Base-by-base conservation (phyloP, 768 basidiomycete genomes). In the Clavaria fumosa region DNA sequence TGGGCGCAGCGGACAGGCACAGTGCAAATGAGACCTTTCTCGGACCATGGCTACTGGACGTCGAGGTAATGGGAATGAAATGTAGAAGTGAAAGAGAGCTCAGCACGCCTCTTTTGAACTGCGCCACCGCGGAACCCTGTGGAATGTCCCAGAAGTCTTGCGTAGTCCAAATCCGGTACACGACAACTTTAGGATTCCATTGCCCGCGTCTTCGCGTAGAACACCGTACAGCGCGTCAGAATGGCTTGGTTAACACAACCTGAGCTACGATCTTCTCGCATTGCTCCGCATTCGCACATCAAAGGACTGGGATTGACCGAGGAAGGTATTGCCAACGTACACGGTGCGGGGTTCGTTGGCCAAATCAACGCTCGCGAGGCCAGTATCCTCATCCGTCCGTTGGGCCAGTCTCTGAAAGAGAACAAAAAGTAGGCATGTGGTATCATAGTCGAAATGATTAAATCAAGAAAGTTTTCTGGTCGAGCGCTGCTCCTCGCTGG, bases 231-330 rank as follows among this genome's bases (percentile, higher is more conserved):
- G n/a, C n/a, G n/a, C n/a, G n/a, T n/a, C n/a, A n/a, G n/a, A n/a
- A n/a, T n/a, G n/a, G n/a, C n/a, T n/a, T n/a, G n/a, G n/a, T n/a
- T n/a, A n/a, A n/a, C n/a, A n/a, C n/a, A n/a, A n/a, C n/a, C n/a
- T n/a, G n/a, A n/a, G n/a, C n/a, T n/a, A 9, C 69, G 80, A 17
- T 74, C 82, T 0, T 81, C 82, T 21, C 73, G 83, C 24, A 84
- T 89, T 31, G 83, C 85, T 1, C 77, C 88, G 2, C 91, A 96
- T 53, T 95, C 90, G 4, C 91, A 96, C 56, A 96, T 96, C 56
- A 93, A 90, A 62, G 91, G 90, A 5, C 78, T 97, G 20, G 95
- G 95, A 3, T 64, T 97, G 38, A 79, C 70, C 28, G 56, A 79
- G 37, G 89, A 96, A 43, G 93, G 91, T 1, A 66, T 67, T 39